A percentile compares a stretch with the other conserved stretches of the same genome.
phyloP scores from a whole-genome alignment of 352 stramenopile genomes.

The Phytophthora cryptogea region DNA sequence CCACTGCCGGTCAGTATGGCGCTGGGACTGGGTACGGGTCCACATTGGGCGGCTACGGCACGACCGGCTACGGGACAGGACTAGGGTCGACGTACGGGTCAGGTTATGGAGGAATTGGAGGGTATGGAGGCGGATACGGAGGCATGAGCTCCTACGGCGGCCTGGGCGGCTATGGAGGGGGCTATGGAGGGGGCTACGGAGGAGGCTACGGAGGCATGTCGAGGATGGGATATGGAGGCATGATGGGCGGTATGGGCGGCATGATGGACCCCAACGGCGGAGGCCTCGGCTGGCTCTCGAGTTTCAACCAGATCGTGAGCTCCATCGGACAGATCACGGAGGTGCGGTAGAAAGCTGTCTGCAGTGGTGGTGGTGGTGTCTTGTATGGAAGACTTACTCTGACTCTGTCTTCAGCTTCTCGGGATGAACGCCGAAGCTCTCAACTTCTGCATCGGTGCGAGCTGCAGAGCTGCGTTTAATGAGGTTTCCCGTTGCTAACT shows the following conservation, averaged over 20 bases:
- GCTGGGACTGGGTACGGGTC: conserved; percentile 30
- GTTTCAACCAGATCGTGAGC: conserved; percentile 72
- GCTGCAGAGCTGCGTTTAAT: neutral
- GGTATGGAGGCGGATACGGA: conserved; percentile 38
- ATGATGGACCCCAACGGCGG: conserved; percentile 62
- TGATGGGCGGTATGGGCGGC: conserved; percentile 30
- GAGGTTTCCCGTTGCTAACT: conserved; percentile 1
- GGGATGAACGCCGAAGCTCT: conserved; percentile 80
- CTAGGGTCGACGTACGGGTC: conserved; percentile 35
- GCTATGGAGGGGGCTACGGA: conserved; percentile 38
- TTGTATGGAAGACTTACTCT: conserved; percentile 1
- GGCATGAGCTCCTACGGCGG: conserved; percentile 41
- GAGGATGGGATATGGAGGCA: conserved; percentile 36
- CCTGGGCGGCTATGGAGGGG: conserved; percentile 41
- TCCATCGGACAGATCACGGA: conserved; percentile 79
- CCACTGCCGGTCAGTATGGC: conserved; percentile 15
- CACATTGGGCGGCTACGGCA: conserved; percentile 28
- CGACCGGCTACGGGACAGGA: conserved; percentile 21
- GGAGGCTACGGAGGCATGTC: conserved; percentile 43
- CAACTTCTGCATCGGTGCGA: conserved; percentile 71
- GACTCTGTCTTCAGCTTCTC: conserved; percentile 40
- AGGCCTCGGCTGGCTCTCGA: conserved; percentile 61
- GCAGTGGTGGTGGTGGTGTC: no score
- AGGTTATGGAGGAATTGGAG: conserved; percentile 36
- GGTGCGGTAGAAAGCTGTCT: conserved; percentile 16